A percentile compares a stretch with the other conserved stretches of the same genome.
These are phyloP conservation scores for Coccomyxa subellipsoidea DNA, from an alignment of 163 green algal species.

Conservation along the genomic window DNA sequence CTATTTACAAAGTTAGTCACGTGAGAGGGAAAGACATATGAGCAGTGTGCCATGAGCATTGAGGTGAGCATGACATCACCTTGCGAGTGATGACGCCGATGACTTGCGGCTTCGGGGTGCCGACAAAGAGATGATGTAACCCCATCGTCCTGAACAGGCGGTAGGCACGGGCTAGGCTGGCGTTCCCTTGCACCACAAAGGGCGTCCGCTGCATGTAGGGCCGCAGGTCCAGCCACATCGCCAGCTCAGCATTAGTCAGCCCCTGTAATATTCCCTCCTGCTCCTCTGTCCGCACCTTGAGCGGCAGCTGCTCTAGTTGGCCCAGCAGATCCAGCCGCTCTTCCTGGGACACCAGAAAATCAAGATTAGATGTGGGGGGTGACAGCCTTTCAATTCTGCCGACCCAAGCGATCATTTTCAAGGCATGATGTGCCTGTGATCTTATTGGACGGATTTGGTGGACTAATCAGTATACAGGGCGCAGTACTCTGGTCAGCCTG, in stretches of 20 bases:
- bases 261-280: slow-evolving; percentile 27
- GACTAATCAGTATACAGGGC: no score
- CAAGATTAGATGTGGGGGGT: no score
- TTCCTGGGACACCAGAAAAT: slow-evolving; percentile 10
- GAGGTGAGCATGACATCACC: not conserved
- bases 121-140: slow-evolving; percentile 66
- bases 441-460: no score
- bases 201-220: slow-evolving; percentile 70
- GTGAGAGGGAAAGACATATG: no score
- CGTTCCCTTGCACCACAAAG: slow-evolving; percentile 52
- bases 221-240: slow-evolving; percentile 48
- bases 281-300: slow-evolving; percentile 40
- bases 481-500: no score
- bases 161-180: slow-evolving; percentile 54
- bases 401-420: no score
- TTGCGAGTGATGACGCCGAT: slow-evolving; percentile 61
- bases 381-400: no score
- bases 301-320: slow-evolving; percentile 38
- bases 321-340: slow-evolving; percentile 30
- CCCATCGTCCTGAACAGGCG: slow-evolving; percentile 69
- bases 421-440: no score
- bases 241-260: slow-evolving; percentile 9
- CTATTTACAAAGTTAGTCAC: no score
- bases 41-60: not conserved
- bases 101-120: slow-evolving; percentile 42